Base-by-base conservation (phyloP, 2,329 filamentous ascomycete species). In the Talaromyces marneffei region DNA sequence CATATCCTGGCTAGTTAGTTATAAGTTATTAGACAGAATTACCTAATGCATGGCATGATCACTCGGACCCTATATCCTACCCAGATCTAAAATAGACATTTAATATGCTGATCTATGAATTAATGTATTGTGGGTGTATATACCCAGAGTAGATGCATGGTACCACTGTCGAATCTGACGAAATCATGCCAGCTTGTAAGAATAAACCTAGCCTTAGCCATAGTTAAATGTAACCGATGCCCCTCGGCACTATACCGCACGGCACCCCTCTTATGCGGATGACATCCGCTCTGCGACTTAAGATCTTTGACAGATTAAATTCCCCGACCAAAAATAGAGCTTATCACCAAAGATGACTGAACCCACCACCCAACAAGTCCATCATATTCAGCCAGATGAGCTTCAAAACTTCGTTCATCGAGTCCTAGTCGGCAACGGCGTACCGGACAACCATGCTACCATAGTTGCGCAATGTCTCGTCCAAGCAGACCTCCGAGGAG, bases 401-500 rank as follows among this genome's bases (percentile, higher is more conserved):
- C 56, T 62, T 16, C 48, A 70, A 58, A 56, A 57, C n/a, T 74
- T 73, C 61, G 66, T 70, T 23, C 65, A 67, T 16, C 60, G 63
- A 37, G 63, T 75, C 14, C 66, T 75, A 9, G 62, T 64, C 12
- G 70, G 64, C 50, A 75, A 90, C 68, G 83, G 84, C 2, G 86
- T 90, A 0, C 74, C 85, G 0, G 60, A 73, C 0, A 71, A 79
- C 2, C 83, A 89, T 65, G 88, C 90, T 16, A 65, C 75, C 3
- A 84, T 85, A 37, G 76, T 92, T 12, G 85, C 89, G n/a, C 76
- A 78, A 63, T 89, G 86, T 64, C 83, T 93, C 1, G 81, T 92
- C 1, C 83, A 85, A 37, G 90, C 90, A 12, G 90, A 93, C 67
- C 82, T 93, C 0, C 86, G 90, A 42, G 90, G 89, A 55, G 86